Percentiles rank a stretch among this genome's conserved stretches.
phyloP scores from a whole-genome alignment of 805 yeast genomes.

The Starmerella gropengiesseri region DNA sequence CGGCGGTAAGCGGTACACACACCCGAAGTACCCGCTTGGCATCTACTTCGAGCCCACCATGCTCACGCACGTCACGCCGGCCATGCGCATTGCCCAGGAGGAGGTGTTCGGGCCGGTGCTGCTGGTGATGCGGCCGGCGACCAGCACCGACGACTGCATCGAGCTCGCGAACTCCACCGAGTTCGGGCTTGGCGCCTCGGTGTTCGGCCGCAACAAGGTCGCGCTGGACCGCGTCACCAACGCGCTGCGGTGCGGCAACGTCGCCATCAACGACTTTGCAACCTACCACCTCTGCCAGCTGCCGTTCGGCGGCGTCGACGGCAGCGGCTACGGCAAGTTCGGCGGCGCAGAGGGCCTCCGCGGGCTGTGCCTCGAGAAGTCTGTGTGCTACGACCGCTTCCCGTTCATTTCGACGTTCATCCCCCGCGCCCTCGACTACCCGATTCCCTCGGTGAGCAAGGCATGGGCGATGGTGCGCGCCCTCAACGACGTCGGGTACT shows the following conservation, averaged over 20 bases:
- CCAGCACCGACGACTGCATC: slow-evolving; percentile 54
- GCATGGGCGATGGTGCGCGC: slow-evolving; percentile 86
- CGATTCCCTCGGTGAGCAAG: slow-evolving; percentile 63
- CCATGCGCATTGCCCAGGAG: slow-evolving; percentile 69
- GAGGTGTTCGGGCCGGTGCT: slow-evolving; percentile 94
- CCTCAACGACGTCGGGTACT: slow-evolving; percentile 74
- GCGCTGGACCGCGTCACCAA: slow-evolving; percentile 55
- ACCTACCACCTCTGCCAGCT: slow-evolving; percentile 90
- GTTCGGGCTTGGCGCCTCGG: slow-evolving; percentile 86
- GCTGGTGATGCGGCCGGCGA: slow-evolving; percentile 59
- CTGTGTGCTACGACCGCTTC: slow-evolving; percentile 74
- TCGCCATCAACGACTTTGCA: slow-evolving; percentile 96
- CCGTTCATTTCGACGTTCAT: slow-evolving; percentile 67
- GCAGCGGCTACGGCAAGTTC: slow-evolving; percentile 94
- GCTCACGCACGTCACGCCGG: slow-evolving; percentile 64
- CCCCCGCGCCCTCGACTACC: slow-evolving; percentile 86
- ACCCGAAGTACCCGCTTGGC: slow-evolving; percentile 93
- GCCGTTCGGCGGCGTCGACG: slow-evolving; percentile 92
- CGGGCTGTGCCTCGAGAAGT: slow-evolving; percentile 78
- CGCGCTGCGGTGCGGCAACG: slow-evolving; percentile 69
- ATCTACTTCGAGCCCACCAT: slow-evolving; percentile 88
- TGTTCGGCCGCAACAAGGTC: slow-evolving; percentile 57
- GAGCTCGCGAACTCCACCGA: slow-evolving; percentile 70
- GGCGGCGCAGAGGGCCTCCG: slow-evolving; percentile 96
- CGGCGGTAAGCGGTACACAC: slow-evolving; percentile 74